Base-by-base conservation (phyloP, 2,329 filamentous ascomycete species). In the Saccharata proteae region DNA sequence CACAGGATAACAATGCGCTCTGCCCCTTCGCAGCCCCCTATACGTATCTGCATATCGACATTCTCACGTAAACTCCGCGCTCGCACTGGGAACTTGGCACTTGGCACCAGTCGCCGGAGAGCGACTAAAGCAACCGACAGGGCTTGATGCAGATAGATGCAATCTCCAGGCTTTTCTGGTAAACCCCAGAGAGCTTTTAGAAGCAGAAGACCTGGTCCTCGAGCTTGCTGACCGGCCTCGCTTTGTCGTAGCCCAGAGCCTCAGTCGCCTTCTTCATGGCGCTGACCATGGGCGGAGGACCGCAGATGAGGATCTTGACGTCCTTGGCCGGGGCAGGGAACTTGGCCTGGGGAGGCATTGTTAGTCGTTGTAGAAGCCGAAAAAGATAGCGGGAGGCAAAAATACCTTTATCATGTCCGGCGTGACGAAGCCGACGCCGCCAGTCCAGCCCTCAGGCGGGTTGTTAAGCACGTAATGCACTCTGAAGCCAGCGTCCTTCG, bases 201-300 rank as follows among this genome's bases (percentile, higher is more conserved):
- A 98, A 98, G 52, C 83, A 85, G 65, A 98, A 98, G 45, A 98
- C 83, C 61, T 96, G 90, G 58, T 98, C 90, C 55, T 88, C 81
- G 32, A 96, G 76, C 74, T 96, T 96, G 76, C 86, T 94, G 48
- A 96, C 86, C 26, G 88, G 84, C 39, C 77, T 75, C 24, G 90
- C 82, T 71, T 96, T 96, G 52, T 82, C 72, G 67, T 80, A 98
- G 36, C 90, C 90, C 13, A 96, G 70, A 40, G 74, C 70, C 62
- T 92, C 84, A 30, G 86, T 79, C 5, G 84, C 74, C 72, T 96
- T 96, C 80, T 98, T 98, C 67, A 96, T 79, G 30, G 85, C 88
- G 49, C 80, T 81, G 42, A 96, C 72, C 90, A 98, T 98, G 30
- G 90, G 90, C 35, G 90, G 90, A 36, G 90, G 90, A 34, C 90